These are phyloP conservation scores for Phascolomyces articulosus DNA, from an alignment of 371 early-diverging fungal species.

Conservation along the genomic window DNA sequence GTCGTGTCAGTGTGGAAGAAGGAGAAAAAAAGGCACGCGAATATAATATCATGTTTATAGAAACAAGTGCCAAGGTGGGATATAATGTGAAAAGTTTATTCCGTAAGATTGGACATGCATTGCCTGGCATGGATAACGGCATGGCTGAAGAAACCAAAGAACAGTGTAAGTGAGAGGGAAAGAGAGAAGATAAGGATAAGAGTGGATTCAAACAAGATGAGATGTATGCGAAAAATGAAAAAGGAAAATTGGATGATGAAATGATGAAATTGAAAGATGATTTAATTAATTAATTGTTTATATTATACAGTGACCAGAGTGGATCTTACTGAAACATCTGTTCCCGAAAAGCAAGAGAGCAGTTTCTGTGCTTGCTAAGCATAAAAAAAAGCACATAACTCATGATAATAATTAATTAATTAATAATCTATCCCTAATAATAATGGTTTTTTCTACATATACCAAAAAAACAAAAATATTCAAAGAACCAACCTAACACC, in stretches of 20 bases:
- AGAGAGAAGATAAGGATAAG: not conserved
- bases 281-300: not conserved
- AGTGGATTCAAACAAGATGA: too few species aligned
- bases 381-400: too few species aligned
- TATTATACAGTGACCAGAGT: constrained; percentile 42
- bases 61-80: constrained; percentile 93
- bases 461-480: too few species aligned
- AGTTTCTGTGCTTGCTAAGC: constrained; percentile 45
- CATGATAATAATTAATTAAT: too few species aligned
- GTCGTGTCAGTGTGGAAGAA: constrained; percentile 82
- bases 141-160: constrained; percentile 37
- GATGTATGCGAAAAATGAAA: too few species aligned
- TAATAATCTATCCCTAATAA: too few species aligned
- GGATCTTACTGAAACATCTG: constrained; percentile 41
- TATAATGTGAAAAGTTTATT: constrained; percentile 92
- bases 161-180: constrained; percentile 12
- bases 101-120: constrained; percentile 89
- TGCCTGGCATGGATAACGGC: constrained; percentile 82
- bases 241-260: too few species aligned
- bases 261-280: not conserved
- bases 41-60: constrained; percentile 90
- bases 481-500: too few species aligned
- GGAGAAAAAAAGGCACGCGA: constrained; percentile 92
- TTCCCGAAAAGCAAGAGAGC: constrained; percentile 30
- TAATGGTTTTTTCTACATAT: too few species aligned